phyloP scores from a whole-genome alignment of 495 filamentous ascomycete genomes.

The Aspergillus taichungensis region DNA sequence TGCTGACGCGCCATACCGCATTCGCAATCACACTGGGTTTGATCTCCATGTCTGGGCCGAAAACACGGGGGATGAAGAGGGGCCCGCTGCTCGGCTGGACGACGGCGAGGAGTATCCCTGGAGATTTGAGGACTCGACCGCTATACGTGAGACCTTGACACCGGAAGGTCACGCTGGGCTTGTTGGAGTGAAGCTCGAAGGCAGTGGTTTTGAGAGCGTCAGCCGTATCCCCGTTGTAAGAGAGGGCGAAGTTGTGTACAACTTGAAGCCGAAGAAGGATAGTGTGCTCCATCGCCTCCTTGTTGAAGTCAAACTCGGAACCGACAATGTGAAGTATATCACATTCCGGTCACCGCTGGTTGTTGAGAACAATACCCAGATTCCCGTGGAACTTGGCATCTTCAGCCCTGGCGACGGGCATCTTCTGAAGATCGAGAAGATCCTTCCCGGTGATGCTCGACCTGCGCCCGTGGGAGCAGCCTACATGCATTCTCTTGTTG shows the following conservation, averaged over 20 bases:
- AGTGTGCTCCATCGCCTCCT: constrained; percentile 78
- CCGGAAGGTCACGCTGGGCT: constrained; percentile 70
- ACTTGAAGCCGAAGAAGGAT: constrained; percentile 73
- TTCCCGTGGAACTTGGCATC: constrained; percentile 90
- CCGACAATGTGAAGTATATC: constrained; percentile 95
- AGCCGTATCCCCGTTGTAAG: constrained; percentile 81
- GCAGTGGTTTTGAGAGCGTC: constrained; percentile 85
- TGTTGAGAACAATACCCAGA: constrained; percentile 96
- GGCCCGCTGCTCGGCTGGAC: constrained; percentile 64
- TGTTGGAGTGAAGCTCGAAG: constrained; percentile 77
- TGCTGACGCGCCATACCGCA: constrained; percentile 82
- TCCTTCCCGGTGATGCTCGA: constrained; percentile 81
- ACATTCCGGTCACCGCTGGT: constrained; percentile 92
- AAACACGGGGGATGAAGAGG: constrained; percentile 50
- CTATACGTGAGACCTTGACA: constrained; percentile 82
- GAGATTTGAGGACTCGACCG: constrained; percentile 92
- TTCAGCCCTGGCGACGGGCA: constrained; percentile 83
- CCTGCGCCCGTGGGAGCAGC: constrained; percentile 90
- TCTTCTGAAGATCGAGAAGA: constrained; percentile 95
- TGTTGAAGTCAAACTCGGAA: constrained; percentile 82
- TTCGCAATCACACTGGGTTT: constrained; percentile 93
- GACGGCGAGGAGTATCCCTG: constrained; percentile 91
- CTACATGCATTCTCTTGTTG: constrained; percentile 80
- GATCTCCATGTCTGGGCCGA: constrained; percentile 76
- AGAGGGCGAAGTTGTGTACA: constrained; percentile 89